Percentiles rank a stretch among this genome's conserved stretches.
These are phyloP conservation scores for Mycena vulgaris DNA, from an alignment of 768 basidiomycete genomes.

Conservation along the genomic window DNA sequence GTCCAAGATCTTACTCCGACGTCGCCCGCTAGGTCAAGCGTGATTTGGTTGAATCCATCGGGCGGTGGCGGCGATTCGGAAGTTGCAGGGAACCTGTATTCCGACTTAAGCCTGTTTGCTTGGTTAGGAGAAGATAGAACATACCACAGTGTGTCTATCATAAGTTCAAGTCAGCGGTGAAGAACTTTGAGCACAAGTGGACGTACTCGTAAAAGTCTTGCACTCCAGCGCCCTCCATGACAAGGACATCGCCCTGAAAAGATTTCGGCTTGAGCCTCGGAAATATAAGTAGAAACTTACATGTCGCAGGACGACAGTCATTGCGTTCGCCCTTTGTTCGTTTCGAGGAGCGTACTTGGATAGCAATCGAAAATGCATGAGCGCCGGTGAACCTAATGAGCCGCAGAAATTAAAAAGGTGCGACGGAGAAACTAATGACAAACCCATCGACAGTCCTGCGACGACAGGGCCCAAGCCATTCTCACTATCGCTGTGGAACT, in stretches of 20 bases:
- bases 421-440: neutral
- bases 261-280: neutral
- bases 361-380: constrained; percentile 83
- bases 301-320: constrained; percentile 77
- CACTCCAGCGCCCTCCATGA: constrained; percentile 33
- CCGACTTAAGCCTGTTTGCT: neutral
- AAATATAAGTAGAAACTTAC: constrained; percentile 60
- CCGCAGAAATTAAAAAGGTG: neutral
- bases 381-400: constrained; percentile 65
- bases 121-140: neutral
- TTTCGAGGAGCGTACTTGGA: constrained; percentile 52
- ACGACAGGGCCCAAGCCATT: constrained; percentile 79
- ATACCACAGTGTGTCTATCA: constrained; percentile 34
- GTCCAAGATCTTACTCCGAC: neutral
- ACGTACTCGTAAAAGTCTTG: constrained; percentile 34
- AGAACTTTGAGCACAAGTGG: neutral
- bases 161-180: neutral
- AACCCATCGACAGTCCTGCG: constrained; percentile 82
- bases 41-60: constrained; percentile 30
- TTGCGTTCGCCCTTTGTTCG: constrained; percentile 53
- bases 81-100: constrained; percentile 28
- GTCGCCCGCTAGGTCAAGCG: neutral
- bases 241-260: constrained; percentile 25
- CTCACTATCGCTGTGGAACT: constrained; percentile 90
- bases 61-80: constrained; percentile 35